Base-by-base conservation (phyloP, 148 eudicot genomes). In the Simmondsia chinensis region DNA sequence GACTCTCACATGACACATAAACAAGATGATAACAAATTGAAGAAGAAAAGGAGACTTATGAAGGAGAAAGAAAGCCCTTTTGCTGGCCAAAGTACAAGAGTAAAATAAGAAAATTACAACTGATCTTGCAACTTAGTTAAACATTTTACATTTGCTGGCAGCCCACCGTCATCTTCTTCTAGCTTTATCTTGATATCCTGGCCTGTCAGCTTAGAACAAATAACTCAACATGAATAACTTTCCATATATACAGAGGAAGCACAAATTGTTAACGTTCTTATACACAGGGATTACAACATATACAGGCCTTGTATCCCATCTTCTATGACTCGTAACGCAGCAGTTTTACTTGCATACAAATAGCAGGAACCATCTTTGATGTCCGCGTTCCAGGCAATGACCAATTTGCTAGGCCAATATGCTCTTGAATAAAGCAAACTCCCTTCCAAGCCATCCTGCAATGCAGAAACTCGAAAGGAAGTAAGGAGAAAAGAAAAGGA, bases 371-470 rank as follows among this genome's bases (percentile, higher is more conserved):
- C 79, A 46, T 66, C 64, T 48, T 68, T 68, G 35, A 42, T 39
- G 42, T 79, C 95, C 34, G 66, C 59, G 59, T 85, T 72, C 94
- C 94, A 91, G 30, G 86, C 95, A 76, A 91, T 72, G 20, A 54
- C 24, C 19, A 60, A 71, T 60, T 64, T 59, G 65, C 77, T 72
- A 9, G 86, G 94, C 95, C 95, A 91, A 60, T 76, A 91, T 43
- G 97, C 97, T 66, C 79, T 75, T 24, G 69, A 73, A 54, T 53
- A 52, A 12, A 45, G 39, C 56, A 85, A 63, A 59, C 50, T 61
- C 59, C 76, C 86, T 72, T 70, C 75, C 69, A 75, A 46, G 10
- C 11, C 52, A 45, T 25, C 49, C 75, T 64, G 46, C 41, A 54
- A 55, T n/a, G n/a, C n/a, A n/a, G n/a, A n/a, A n/a, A n/a, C n/a